These are phyloP conservation scores for Verticillium isaacii DNA, from an alignment of 2,329 filamentous ascomycete genomes.

Conservation along the genomic window DNA sequence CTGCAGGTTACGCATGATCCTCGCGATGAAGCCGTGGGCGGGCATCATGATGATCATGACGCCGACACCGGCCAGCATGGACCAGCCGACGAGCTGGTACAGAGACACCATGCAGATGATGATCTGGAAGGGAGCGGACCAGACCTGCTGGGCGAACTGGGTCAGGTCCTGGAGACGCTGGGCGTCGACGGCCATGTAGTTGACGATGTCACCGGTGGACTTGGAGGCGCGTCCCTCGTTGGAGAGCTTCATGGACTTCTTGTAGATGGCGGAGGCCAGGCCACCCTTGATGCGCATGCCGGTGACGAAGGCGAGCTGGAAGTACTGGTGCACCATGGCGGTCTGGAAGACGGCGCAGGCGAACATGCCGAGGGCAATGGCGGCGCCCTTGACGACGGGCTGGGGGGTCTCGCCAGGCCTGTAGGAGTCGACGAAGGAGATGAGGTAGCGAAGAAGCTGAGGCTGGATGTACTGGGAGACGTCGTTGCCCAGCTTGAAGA, in stretches of 20 bases:
- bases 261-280: conserved; percentile 85
- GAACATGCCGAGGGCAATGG: conserved; percentile 92
- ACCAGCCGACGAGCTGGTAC: conserved; percentile 89
- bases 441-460: conserved; percentile 79
- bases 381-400: conserved; percentile 76
- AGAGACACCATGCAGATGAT: conserved; percentile 91
- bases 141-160: conserved; percentile 91
- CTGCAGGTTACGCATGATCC: conserved; percentile 90
- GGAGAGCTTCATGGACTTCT: conserved; percentile 83
- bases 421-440: conserved; percentile 81
- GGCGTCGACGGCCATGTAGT: conserved; percentile 98
- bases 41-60: conserved; percentile 98
- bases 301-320: conserved; percentile 89
- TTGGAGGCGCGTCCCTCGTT: conserved; percentile 88
- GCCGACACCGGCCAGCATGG: conserved; percentile 91
- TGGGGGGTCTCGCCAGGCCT: conserved; percentile 55
- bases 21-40: conserved; percentile 85
- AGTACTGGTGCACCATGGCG: conserved; percentile 91
- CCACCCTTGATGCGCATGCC: conserved; percentile 96
- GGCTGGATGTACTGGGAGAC: conserved; percentile 83
- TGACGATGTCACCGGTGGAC: conserved; percentile 96
- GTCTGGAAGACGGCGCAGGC: conserved; percentile 81
- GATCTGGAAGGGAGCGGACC: conserved; percentile 97
- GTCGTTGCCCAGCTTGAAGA: conserved; percentile 90
- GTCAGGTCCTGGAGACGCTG: conserved; percentile 92